Percentiles rank a stretch among this genome's conserved stretches.
These are phyloP conservation scores for Cymbidium sinense DNA, from an alignment of 106 monocot genomes.

Conservation along the genomic window DNA sequence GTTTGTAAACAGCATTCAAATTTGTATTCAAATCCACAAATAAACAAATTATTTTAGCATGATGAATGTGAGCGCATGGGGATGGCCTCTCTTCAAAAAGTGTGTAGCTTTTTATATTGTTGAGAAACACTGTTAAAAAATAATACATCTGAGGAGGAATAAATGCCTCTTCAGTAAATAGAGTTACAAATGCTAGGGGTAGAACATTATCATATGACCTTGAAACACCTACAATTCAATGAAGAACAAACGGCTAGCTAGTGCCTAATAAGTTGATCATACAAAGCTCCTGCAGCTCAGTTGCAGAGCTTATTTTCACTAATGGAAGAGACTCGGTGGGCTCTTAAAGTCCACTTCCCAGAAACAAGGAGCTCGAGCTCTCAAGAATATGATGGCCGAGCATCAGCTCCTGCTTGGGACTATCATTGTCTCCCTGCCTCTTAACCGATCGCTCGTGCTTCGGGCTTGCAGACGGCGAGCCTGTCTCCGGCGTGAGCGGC, in stretches of 20 bases:
- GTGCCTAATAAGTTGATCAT: not conserved
- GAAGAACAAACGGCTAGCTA: constrained; percentile 1
- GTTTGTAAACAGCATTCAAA: too few species aligned
- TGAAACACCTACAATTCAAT: not conserved
- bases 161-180: not conserved
- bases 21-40: too few species aligned
- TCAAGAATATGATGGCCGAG: constrained; percentile 49
- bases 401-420: constrained; percentile 21
- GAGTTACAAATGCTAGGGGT: not conserved
- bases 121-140: not conserved
- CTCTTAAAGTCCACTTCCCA: constrained; percentile 1
- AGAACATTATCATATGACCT: not conserved
- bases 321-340: not conserved
- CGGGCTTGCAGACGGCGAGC: constrained; percentile 23
- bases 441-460: constrained; percentile 5
- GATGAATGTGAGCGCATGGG: not conserved
- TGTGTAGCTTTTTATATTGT: not conserved
- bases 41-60: not conserved
- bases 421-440: not conserved
- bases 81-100: not conserved
- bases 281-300: not conserved
- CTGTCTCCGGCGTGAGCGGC: constrained; percentile 58
- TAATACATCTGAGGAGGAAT: constrained; percentile 1
- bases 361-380: constrained; percentile 36
- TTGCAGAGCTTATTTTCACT: not conserved